Percentiles rank a stretch among this genome's conserved stretches.
Evolutionary conservation across 768 basidiomycete species (phyloP).

Genomic region (Peribolospora baueri): DNA sequence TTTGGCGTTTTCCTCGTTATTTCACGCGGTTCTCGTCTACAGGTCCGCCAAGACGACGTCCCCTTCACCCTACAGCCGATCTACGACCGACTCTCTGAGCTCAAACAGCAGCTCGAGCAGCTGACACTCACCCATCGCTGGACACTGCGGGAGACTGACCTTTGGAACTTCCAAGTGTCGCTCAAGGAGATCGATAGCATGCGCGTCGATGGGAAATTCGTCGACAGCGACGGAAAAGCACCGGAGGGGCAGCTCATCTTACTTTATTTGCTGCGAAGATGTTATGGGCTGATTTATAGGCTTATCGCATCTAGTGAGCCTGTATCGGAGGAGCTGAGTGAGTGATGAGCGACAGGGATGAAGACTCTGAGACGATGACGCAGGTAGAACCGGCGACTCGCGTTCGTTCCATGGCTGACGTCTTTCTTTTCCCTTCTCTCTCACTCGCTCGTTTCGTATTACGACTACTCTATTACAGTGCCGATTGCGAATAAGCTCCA

Average conservation of each 20-base stretch:
- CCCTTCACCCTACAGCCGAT: conserved; percentile 68
- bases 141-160: conserved; percentile 29
- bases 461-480: not conserved
- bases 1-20: too few relatives aligned
- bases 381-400: conserved; percentile 7
- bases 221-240: conserved; percentile 73
- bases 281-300: conserved; percentile 86
- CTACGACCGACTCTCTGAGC: conserved; percentile 66
- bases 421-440: not conserved
- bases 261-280: conserved; percentile 72
- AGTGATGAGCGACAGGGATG: too few relatives aligned
- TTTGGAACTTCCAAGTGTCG: conserved; percentile 79
- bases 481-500: not conserved
- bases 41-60: conserved; percentile 35
- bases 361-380: too few relatives aligned
- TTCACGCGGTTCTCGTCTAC: too few relatives aligned
- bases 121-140: conserved; percentile 18
- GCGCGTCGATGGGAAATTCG: conserved; percentile 90
- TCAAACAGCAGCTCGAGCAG: conserved; percentile 69
- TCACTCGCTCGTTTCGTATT: not conserved
- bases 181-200: conserved; percentile 91
- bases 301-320: conserved; percentile 86
- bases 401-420: not conserved
- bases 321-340: conserved; percentile 88
- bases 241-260: conserved; percentile 89